A percentile compares a stretch with the other conserved stretches of the same genome.
Evolutionary conservation across 768 basidiomycete genomes (phyloP).

Genomic region (Leccinum truebloodii): DNA sequence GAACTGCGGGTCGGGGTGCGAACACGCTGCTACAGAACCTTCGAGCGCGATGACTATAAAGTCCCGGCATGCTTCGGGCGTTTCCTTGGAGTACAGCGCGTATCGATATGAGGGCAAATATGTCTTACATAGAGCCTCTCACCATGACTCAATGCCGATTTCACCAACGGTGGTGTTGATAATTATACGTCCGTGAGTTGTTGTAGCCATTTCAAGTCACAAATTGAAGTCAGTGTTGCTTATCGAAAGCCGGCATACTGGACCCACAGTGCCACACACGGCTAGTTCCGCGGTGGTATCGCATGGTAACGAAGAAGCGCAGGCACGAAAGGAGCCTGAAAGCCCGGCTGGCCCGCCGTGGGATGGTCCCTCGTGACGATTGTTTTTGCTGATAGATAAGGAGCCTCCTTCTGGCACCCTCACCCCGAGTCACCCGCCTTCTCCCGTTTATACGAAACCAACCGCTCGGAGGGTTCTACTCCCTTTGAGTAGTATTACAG

Average conservation of each 20-base stretch:
- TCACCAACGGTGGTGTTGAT: constrained; percentile 88
- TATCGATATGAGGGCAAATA: not conserved
- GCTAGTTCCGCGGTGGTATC: not conserved
- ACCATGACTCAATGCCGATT: constrained; percentile 89
- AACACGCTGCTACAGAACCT: constrained; percentile 46
- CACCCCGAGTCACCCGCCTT: too few species aligned
- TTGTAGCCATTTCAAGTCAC: constrained; percentile 62
- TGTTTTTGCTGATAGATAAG: too few species aligned
- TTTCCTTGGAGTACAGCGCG: constrained; percentile 55
- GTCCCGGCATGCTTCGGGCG: constrained; percentile 91
- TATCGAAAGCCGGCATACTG: too few species aligned
- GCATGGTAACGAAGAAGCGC: too few species aligned
- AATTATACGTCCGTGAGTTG: constrained; percentile 84
- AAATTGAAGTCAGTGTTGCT: not conserved
- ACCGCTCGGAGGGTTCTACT: too few species aligned
- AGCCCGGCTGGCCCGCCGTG: too few species aligned
- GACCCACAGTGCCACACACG: not conserved
- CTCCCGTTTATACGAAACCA: too few species aligned
- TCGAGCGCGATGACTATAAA: constrained; percentile 88
- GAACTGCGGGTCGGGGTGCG: not conserved
- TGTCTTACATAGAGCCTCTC: not conserved
- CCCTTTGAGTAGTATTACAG: too few species aligned
- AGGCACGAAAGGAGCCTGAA: too few species aligned
- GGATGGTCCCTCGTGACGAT: too few species aligned
- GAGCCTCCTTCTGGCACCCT: too few species aligned